Percentiles rank a stretch among this genome's conserved stretches.
phyloP scores from a whole-genome alignment of 2,329 filamentous ascomycete species.

The Fusarium multiceps region DNA sequence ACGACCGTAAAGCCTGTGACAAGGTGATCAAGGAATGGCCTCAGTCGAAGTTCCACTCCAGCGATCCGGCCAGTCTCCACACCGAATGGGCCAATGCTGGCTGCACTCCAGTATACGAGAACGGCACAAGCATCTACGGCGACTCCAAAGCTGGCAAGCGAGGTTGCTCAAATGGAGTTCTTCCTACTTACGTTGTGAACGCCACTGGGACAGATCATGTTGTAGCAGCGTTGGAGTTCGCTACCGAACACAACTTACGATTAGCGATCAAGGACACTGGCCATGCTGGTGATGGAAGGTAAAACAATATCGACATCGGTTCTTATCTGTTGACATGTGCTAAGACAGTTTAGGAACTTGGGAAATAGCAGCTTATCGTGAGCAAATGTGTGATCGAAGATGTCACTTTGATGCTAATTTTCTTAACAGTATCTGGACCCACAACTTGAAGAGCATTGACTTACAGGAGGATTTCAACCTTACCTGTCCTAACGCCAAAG shows the following conservation, averaged over 20 bases:
- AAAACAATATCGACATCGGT: neutral
- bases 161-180: neutral
- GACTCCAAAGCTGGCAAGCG: neutral
- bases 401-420: neutral
- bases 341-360: neutral
- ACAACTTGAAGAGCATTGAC: neutral
- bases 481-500: neutral
- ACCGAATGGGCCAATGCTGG: neutral
- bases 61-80: neutral
- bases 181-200: neutral
- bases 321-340: rapidly evolving
- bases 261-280: neutral
- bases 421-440: neutral
- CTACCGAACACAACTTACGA: neutral
- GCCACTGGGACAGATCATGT: neutral
- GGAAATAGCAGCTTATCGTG: neutral
- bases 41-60: neutral
- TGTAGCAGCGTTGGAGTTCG: neutral
- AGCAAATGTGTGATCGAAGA: neutral
- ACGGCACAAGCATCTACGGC: constrained; percentile 5
- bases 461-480: neutral
- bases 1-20: neutral
- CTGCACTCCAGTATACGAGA: neutral
- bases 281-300: neutral
- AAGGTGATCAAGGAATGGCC: neutral